Conservation (phyloP, 768 basidiomycete genomes). For the Boletus sp. region DNA sequence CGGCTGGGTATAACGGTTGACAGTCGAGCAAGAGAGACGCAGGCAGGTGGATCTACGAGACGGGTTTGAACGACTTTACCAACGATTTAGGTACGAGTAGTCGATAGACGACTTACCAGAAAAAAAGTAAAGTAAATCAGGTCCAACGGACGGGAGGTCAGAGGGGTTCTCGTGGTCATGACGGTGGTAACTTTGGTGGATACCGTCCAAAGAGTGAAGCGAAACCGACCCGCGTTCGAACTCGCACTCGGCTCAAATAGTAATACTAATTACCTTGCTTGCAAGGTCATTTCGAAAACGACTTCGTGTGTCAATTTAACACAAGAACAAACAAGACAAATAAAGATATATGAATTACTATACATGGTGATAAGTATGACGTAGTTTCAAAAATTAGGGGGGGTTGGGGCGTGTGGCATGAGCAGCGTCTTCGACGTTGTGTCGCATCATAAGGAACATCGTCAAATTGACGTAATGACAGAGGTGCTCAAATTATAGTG, state of each 20-base stretch:
- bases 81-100: neutral
- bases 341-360: no score
- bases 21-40: slow-evolving; percentile 70
- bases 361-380: no score
- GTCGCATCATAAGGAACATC: no score
- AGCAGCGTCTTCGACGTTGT: no score
- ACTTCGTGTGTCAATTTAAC: no score
- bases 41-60: slow-evolving; percentile 57
- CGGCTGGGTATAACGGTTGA: slow-evolving; percentile 60
- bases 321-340: no score
- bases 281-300: no score
- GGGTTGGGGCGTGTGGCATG: no score
- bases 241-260: neutral
- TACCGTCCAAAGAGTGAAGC: neutral
- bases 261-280: no score
- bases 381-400: no score
- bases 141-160: slow-evolving; percentile 61
- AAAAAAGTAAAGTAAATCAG: slow-evolving; percentile 73
- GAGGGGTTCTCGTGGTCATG: slow-evolving; percentile 31
- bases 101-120: slow-evolving; percentile 39
- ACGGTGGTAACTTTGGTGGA: neutral
- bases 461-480: no score
- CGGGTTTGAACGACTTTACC: neutral
- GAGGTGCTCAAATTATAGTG: no score
- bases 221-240: neutral